Conservation (phyloP, 179 eudicot species). For the Camellia oleifera region DNA sequence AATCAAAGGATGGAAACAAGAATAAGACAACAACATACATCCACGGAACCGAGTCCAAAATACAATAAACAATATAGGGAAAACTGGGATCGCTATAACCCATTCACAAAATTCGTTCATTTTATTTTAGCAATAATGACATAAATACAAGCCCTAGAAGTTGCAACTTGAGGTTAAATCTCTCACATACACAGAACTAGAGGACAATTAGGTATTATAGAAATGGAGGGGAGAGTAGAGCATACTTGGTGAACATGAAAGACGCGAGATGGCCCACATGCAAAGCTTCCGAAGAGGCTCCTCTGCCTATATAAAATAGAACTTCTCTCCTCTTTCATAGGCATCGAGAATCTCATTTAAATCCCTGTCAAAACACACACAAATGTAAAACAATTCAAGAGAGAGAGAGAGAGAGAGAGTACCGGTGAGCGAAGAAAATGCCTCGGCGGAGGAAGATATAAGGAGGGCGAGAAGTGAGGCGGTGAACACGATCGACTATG, state of each 20-base stretch:
- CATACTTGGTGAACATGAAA: slow-evolving; percentile 95
- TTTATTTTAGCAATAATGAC: too few relatives aligned
- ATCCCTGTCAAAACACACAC: slow-evolving; percentile 40
- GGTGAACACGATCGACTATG: slow-evolving; percentile 51
- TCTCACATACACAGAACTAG: background rate
- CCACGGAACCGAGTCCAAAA: too few relatives aligned
- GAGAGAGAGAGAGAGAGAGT: slow-evolving; percentile 3
- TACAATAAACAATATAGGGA: too few relatives aligned
- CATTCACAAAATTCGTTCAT: too few relatives aligned
- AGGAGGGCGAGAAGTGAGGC: slow-evolving; percentile 62
- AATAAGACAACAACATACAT: too few relatives aligned
- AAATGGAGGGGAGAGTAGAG: background rate
- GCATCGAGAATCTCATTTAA: slow-evolving; percentile 75
- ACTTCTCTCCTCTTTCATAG: slow-evolving; percentile 79
- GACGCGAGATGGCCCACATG: slow-evolving; percentile 95
- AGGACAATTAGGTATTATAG: background rate
- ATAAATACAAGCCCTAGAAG: slow-evolving; percentile 42
- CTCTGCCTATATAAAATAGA: slow-evolving; percentile 91
- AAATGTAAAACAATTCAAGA: background rate
- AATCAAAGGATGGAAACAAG: too few relatives aligned
- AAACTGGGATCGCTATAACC: too few relatives aligned
- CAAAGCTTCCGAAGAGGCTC: slow-evolving; percentile 91
- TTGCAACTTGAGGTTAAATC: background rate
- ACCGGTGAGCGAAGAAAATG: slow-evolving; percentile 92
- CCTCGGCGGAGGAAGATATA: slow-evolving; percentile 89